Percentiles rank a stretch among this genome's conserved stretches.
Evolutionary conservation across 805 yeast species (phyloP).

Genomic region (Saccharomycodes ludwigii): DNA sequence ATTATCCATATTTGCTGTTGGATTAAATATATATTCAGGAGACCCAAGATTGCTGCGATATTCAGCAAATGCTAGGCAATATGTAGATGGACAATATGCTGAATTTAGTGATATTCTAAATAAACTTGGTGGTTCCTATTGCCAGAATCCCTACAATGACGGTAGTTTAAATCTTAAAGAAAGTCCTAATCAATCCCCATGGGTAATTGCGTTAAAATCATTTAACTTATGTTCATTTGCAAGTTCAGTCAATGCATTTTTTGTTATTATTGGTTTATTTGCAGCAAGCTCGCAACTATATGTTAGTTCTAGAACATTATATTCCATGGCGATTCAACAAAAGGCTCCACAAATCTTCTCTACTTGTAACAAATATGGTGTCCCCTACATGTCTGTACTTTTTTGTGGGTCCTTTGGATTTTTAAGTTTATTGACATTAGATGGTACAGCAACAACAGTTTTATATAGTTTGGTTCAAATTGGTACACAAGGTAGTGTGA

Average conservation of each 20-base stretch:
- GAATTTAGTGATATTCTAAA: slow-evolving; percentile 4
- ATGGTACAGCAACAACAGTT: slow-evolving; percentile 42
- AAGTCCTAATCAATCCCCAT: slow-evolving; percentile 41
- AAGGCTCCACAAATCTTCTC: slow-evolving; percentile 51
- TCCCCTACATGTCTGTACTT: slow-evolving; percentile 58
- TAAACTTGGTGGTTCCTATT: slow-evolving; percentile 7
- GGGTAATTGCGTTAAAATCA: slow-evolving; percentile 44
- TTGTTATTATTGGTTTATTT: slow-evolving; percentile 41
- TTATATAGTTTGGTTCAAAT: slow-evolving; percentile 53
- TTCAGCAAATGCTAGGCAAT: slow-evolving; percentile 9
- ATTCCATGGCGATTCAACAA: slow-evolving; percentile 39
- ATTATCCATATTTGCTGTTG: slow-evolving; percentile 52
- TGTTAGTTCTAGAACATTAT: slow-evolving; percentile 43
- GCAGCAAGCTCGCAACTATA: slow-evolving; percentile 44
- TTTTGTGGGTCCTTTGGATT: slow-evolving; percentile 48
- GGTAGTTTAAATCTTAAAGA: slow-evolving; percentile 11
- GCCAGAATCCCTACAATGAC: slow-evolving; percentile 1
- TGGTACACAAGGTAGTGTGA: slow-evolving; percentile 57
- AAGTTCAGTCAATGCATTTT: slow-evolving; percentile 34
- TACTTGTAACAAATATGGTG: slow-evolving; percentile 48
- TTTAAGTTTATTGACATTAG: slow-evolving; percentile 45
- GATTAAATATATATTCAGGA: slow-evolving; percentile 60
- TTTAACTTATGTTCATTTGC: slow-evolving; percentile 40
- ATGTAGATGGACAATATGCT: not conserved
- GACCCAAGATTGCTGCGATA: slow-evolving; percentile 55